Conservation (phyloP, 2,329 filamentous ascomycete species). For the Fusarium coffeatum region DNA sequence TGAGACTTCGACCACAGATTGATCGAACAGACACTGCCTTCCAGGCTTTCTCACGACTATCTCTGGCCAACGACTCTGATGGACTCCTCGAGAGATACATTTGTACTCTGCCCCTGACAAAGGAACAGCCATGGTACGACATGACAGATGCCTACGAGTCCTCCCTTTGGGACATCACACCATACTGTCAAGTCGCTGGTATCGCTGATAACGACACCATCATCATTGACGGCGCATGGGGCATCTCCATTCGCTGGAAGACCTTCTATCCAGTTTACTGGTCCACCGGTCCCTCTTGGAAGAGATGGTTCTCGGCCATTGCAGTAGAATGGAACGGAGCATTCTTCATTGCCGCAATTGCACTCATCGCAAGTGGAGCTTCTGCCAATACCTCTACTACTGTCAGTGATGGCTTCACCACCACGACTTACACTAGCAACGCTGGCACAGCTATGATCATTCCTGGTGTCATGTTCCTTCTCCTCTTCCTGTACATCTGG, state of each 20-base stretch:
- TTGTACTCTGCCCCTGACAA: conserved; percentile 44
- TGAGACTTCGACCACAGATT: conserved; percentile 49
- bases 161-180: conserved; percentile 51
- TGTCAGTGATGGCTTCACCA: not conserved
- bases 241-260: conserved; percentile 50
- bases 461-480: conserved; percentile 41
- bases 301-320: conserved; percentile 32
- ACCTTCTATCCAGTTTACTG: conserved; percentile 46
- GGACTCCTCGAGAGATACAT: conserved; percentile 51
- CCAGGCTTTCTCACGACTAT: conserved; percentile 53
- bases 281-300: conserved; percentile 44
- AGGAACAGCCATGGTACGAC: conserved; percentile 46
- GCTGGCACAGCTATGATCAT: conserved; percentile 19
- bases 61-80: conserved; percentile 52
- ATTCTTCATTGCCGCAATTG: conserved; percentile 39
- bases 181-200: conserved; percentile 49
- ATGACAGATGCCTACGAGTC: conserved; percentile 50
- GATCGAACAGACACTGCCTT: conserved; percentile 51
- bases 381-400: conserved; percentile 1
- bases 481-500: conserved; percentile 43
- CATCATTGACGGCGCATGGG: conserved; percentile 50
- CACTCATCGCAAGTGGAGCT: conserved; percentile 33
- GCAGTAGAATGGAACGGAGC: conserved; percentile 39
- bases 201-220: conserved; percentile 51
- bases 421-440: not conserved